A percentile compares a stretch with the other conserved stretches of the same genome.
Conservation (phyloP, 176 grass and related monocot genomes). For the Miscanthus lutarioriparius region DNA sequence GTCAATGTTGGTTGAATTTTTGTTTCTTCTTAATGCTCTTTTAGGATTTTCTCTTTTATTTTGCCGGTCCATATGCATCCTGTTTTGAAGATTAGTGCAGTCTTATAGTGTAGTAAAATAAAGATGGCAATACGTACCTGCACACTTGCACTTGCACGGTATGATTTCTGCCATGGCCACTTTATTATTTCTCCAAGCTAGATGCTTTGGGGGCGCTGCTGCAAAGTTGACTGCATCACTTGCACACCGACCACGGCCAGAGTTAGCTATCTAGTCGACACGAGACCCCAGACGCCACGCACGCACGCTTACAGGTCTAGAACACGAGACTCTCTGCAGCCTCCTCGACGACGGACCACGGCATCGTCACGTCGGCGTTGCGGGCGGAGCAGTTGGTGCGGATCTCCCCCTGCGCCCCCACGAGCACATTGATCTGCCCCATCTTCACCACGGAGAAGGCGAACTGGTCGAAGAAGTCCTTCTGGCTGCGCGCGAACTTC, state of each 20-base stretch:
- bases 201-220: background rate
- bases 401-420: constrained; percentile 47
- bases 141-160: background rate
- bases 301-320: constrained; percentile 26
- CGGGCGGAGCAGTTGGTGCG: constrained; percentile 61
- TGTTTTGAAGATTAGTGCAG: background rate
- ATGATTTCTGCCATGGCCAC: background rate
- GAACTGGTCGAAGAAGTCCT: too few relatives aligned
- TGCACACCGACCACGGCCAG: background rate
- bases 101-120: background rate
- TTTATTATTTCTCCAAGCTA: constrained; percentile 30
- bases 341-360: background rate
- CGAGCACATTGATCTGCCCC: constrained; percentile 79
- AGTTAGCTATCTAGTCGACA: too few relatives aligned
- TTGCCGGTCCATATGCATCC: too few relatives aligned
- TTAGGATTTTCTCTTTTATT: too few relatives aligned
- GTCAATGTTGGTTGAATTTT: too few relatives aligned
- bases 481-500: too few relatives aligned
- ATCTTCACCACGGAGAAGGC: constrained; percentile 18
- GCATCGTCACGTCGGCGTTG: constrained; percentile 17
- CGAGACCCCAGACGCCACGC: constrained; percentile 35
- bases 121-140: background rate
- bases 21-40: too few relatives aligned
- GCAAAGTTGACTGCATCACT: too few relatives aligned
- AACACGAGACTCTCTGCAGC: constrained; percentile 6